These are phyloP conservation scores for Solanum corneliomulleri DNA, from an alignment of 257 asterid genomes.

Conservation along the genomic window DNA sequence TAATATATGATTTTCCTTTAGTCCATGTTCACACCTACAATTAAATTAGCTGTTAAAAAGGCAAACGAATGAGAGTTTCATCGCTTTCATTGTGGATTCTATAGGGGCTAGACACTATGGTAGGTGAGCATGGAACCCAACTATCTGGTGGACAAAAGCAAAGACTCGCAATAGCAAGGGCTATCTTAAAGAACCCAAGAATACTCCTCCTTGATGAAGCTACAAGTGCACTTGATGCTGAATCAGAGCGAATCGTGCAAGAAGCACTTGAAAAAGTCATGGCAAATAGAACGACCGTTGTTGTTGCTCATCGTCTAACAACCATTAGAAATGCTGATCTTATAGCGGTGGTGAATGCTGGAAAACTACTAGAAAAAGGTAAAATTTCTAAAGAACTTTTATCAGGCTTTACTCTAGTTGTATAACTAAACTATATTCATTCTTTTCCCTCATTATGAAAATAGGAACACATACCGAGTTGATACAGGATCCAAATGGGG, in stretches of 20 bases:
- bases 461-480: constrained; percentile 65
- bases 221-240: constrained; percentile 78
- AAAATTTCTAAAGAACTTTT: not conserved
- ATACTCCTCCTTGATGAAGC: constrained; percentile 90
- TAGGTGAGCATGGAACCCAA: constrained; percentile 77
- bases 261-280: constrained; percentile 70
- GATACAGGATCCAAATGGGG: constrained; percentile 58
- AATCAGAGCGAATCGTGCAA: constrained; percentile 66
- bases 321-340: constrained; percentile 78
- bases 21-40: not conserved
- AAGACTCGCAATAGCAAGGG: constrained; percentile 73
- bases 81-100: not conserved
- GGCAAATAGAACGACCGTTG: constrained; percentile 59
- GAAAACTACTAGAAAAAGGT: constrained; percentile 74
- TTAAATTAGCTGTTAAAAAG: not conserved
- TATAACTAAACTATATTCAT: not conserved
- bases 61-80: not conserved
- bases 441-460: not conserved
- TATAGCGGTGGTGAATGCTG: constrained; percentile 62
- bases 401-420: not conserved
- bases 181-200: constrained; percentile 64
- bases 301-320: constrained; percentile 73
- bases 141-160: constrained; percentile 90
- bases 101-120: constrained; percentile 82
- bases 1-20: not conserved